Conservation (phyloP, 352 stramenopile genomes). For the Globisporangium carolinianum region DNA sequence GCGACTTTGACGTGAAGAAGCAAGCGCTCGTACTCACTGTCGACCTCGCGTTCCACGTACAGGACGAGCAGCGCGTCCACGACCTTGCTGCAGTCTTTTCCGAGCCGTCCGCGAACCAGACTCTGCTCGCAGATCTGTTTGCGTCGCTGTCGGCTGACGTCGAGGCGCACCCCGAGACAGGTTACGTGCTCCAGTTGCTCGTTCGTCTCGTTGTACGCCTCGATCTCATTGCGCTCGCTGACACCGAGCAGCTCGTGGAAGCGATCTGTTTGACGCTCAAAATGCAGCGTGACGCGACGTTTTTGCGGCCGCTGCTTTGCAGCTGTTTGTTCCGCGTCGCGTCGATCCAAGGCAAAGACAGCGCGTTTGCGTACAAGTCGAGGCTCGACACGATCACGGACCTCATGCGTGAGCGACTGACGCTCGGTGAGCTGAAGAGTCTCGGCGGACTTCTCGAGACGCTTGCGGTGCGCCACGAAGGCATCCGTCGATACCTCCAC, state of each 20-base stretch:
- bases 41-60: slow-evolving; percentile 11
- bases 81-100: slow-evolving; percentile 9
- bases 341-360: not conserved
- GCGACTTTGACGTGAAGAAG: slow-evolving; percentile 10
- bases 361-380: slow-evolving; percentile 3
- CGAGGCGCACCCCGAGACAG: slow-evolving; percentile 10
- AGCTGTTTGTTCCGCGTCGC: slow-evolving; percentile 9
- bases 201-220: slow-evolving; percentile 22
- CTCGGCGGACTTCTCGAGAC: slow-evolving; percentile 3
- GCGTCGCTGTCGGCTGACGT: not conserved
- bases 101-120: slow-evolving; percentile 6
- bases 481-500: slow-evolving; percentile 7
- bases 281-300: slow-evolving; percentile 19
- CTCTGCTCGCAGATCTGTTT: slow-evolving; percentile 9
- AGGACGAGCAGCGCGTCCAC: slow-evolving; percentile 1
- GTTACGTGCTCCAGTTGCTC: slow-evolving; percentile 22
- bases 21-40: slow-evolving; percentile 10
- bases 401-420: slow-evolving; percentile 7
- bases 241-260: slow-evolving; percentile 20
- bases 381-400: slow-evolving; percentile 8
- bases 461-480: slow-evolving; percentile 8
- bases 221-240: slow-evolving; percentile 19
- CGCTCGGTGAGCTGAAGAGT: slow-evolving; percentile 7
- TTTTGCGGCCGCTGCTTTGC: slow-evolving; percentile 21
- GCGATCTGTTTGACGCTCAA: slow-evolving; percentile 22